Base-by-base conservation (phyloP, 2,329 filamentous ascomycete species). In the Neoscytalidium dimidiatum region DNA sequence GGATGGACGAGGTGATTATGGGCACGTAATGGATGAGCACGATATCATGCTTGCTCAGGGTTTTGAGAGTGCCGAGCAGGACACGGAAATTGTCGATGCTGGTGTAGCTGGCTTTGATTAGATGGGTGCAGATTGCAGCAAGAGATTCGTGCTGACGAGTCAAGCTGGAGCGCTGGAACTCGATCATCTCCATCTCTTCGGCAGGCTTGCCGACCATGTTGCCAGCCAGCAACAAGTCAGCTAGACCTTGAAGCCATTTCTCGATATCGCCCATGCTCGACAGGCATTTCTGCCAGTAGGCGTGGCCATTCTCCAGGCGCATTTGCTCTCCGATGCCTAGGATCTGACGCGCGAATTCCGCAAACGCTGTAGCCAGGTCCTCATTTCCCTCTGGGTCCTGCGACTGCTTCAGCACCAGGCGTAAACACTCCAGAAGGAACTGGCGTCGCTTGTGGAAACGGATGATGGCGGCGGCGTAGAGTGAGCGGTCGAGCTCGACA, bases 81-180 rank as follows among this genome's bases (percentile, higher is more conserved):
- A 86, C 81, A 48, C 88, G 84, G 70, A 97, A 94, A 73, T 97
- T 92, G 38, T 88, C 83, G 4, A 86, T 79, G 49, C 85, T 86
- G 2, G 89, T 89, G 70, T 91, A 89, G 62, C 88, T 87, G 68
- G 88, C 90, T 71, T 94, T 92, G 67, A 97, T 86, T 63, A 95
- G 86, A 67, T 91, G 88, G 67, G 88, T 89, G 60, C 96, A 80
- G 62, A 97, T 90, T n/a, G 92, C 85, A 13, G 90, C 89, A 17
- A 99, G 82, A 17, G 91, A 87, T 74, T 99, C 94, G 74, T 99
- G 96, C 76, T 99, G 94, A 72, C 92, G 89, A 23, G 90, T 87
- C 60, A 99, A 84, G 72, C 92, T 96, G 69, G 87, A 82, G 49
- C 90, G 88, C 71, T 96, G 92, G 71, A 92, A 91, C 70, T 94